Conservation (phyloP, 2,329 filamentous ascomycete species). For the Aspergillus flavus region DNA sequence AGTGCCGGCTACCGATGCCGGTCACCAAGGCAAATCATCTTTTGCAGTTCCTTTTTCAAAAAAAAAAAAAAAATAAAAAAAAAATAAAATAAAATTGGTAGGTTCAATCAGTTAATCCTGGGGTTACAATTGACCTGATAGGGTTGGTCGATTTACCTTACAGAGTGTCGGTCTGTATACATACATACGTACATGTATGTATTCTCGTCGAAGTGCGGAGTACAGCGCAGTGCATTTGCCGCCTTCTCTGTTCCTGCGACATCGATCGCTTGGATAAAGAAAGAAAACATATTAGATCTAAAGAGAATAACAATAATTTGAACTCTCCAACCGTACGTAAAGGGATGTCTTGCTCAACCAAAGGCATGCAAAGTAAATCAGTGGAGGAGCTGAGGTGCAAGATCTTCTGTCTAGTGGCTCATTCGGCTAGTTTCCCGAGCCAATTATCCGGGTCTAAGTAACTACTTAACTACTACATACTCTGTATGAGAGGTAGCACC, state of each 20-base stretch:
- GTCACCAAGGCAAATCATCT: background rate
- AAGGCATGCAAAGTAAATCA: background rate
- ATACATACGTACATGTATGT: background rate
- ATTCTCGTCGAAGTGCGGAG: background rate
- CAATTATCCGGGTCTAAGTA: background rate
- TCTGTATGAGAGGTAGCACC: background rate
- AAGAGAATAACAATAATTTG: background rate
- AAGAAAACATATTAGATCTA: too few species aligned
- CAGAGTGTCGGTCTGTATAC: background rate
- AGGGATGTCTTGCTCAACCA: background rate
- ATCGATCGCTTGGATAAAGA: background rate
- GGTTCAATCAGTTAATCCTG: background rate
- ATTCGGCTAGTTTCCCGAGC: background rate
- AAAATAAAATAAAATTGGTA: background rate
- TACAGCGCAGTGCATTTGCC: background rate
- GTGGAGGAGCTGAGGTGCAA: background rate
- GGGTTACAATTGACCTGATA: background rate
- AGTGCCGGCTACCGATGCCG: background rate
- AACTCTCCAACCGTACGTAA: background rate
- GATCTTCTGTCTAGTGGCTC: background rate
- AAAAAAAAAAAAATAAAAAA: background rate
- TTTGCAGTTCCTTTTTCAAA: background rate
- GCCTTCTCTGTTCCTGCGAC: background rate
- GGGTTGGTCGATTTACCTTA: background rate
- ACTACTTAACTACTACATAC: background rate